Conservation (phyloP, 169 alveolate genomes). For the Ichthyophthirius multifiliis region DNA sequence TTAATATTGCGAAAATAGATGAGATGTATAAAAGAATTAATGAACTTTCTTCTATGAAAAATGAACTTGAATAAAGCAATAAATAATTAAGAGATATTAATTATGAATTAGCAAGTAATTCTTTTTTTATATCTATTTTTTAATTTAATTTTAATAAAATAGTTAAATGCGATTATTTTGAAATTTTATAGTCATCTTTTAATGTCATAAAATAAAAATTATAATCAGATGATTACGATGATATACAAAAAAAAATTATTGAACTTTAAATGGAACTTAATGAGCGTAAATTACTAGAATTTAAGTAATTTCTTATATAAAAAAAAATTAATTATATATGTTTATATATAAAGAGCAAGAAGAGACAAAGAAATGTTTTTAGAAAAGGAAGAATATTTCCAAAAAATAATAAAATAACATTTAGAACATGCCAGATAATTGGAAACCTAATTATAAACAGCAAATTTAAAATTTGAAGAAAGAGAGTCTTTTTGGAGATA, state of each 20-base stretch:
- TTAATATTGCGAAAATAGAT: conserved; percentile 25
- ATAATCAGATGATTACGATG: conserved; percentile 19
- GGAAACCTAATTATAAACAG: conserved; percentile 19
- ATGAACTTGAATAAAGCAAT: conserved; percentile 24
- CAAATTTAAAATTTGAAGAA: conserved; percentile 17
- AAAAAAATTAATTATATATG: too few relatives aligned
- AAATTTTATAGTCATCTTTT: not conserved
- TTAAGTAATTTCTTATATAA: too few relatives aligned
- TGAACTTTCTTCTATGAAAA: conserved; percentile 38
- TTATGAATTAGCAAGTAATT: conserved; percentile 28
- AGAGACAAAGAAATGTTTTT: conserved; percentile 23
- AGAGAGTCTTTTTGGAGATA: conserved; percentile 43
- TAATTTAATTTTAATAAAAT: not conserved
- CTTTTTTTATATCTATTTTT: not conserved
- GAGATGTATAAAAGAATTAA: conserved; percentile 26
- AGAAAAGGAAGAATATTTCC: conserved; percentile 42
- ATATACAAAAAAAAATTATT: conserved; percentile 19
- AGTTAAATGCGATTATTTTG: conserved; percentile 40
- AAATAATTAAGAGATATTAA: conserved; percentile 23
- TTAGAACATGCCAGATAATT: conserved; percentile 18
- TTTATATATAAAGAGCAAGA: too few relatives aligned
- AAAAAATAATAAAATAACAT: conserved; percentile 28
- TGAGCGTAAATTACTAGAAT: conserved; percentile 16
- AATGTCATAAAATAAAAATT: not conserved
- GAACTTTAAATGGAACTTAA: conserved; percentile 12